phyloP scores from a whole-genome alignment of 2,329 filamentous ascomycete species.

The Penicillium sp. region DNA sequence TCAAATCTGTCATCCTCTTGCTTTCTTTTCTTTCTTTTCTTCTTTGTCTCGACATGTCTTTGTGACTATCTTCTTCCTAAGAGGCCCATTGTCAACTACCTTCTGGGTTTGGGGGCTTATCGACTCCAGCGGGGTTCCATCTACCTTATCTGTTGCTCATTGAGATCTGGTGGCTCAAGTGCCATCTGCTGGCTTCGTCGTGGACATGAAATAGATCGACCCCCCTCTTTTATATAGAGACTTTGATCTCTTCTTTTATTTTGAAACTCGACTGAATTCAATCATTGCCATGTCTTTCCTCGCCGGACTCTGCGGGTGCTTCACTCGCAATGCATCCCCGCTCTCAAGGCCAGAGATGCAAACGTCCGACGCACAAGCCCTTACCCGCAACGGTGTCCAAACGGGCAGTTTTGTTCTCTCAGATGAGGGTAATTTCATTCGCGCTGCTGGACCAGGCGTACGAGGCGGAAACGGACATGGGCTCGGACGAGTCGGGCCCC shows the following conservation, averaged over 20 bases:
- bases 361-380: conserved; percentile 1
- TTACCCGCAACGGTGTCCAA: conserved; percentile 13
- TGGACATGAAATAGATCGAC: background rate
- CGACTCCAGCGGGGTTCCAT: conserved; percentile 6
- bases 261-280: background rate
- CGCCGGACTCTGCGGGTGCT: conserved; percentile 24
- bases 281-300: conserved; percentile 22
- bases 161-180: background rate
- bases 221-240: background rate
- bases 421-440: conserved; percentile 17
- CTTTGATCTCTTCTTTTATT: background rate
- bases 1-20: conserved; percentile 6
- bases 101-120: conserved; percentile 2
- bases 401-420: conserved; percentile 21
- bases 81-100: background rate
- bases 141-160: conserved; percentile 3
- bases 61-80: background rate
- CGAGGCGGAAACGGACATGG: conserved; percentile 10
- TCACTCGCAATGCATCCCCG: conserved; percentile 10
- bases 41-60: conserved; percentile 7
- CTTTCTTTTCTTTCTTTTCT: conserved; percentile 6
- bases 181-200: background rate
- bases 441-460: conserved; percentile 4
- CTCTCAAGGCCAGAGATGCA: conserved; percentile 11
- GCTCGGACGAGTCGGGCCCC: conserved; percentile 12